A percentile compares a stretch with the other conserved stretches of the same genome.
Evolutionary conservation across 2,329 filamentous ascomycete genomes (phyloP).

Genomic region (Triangularia setosa): DNA sequence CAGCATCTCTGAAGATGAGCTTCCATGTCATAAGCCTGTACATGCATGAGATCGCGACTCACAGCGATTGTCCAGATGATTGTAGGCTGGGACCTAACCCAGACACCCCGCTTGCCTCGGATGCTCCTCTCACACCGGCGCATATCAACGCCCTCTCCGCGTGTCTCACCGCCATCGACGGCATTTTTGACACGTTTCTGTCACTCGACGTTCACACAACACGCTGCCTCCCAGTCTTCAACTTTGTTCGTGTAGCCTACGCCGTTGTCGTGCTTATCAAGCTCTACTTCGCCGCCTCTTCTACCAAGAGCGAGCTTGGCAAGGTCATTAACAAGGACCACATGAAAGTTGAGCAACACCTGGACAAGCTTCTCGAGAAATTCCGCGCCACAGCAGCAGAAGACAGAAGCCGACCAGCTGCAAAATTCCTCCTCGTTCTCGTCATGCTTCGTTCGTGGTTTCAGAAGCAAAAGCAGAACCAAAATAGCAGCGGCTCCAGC

Average conservation of each 20-base stretch:
- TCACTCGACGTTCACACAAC: constrained; percentile 55
- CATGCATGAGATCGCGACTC: constrained; percentile 72
- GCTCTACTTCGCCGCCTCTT: constrained; percentile 64
- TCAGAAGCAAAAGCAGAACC: constrained; percentile 43
- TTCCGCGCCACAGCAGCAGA: constrained; percentile 61
- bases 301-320: constrained; percentile 62
- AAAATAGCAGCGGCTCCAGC: constrained; percentile 2
- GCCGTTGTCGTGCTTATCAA: constrained; percentile 70
- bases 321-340: constrained; percentile 64
- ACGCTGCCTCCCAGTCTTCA: constrained; percentile 65
- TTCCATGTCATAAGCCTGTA: constrained; percentile 66
- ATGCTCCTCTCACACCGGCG: constrained; percentile 44
- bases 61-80: constrained; percentile 57
- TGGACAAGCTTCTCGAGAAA: constrained; percentile 66
- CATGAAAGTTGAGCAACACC: constrained; percentile 61
- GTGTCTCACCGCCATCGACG: constrained; percentile 64
- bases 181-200: constrained; percentile 62
- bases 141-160: constrained; percentile 64
- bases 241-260: constrained; percentile 68
- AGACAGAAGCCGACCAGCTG: constrained; percentile 60
- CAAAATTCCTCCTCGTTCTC: constrained; percentile 68
- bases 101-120: constrained; percentile 41
- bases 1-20: constrained; percentile 60
- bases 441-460: constrained; percentile 70
- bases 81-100: constrained; percentile 45